These are phyloP conservation scores for Hypoxylon sp. DNA, from an alignment of 2,329 filamentous ascomycete genomes.

Conservation along the genomic window DNA sequence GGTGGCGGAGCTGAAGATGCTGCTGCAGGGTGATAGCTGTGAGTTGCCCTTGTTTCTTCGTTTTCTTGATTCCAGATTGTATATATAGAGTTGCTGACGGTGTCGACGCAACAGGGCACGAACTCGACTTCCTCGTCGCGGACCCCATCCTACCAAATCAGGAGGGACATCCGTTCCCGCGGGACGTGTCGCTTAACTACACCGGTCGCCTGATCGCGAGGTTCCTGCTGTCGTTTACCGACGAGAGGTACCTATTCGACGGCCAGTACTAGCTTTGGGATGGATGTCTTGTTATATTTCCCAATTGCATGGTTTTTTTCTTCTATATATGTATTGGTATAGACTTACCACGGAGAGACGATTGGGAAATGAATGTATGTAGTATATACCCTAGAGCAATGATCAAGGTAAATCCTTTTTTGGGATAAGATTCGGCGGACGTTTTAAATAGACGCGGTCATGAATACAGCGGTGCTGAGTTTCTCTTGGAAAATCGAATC, in stretches of 20 bases:
- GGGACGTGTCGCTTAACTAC: constrained; percentile 63
- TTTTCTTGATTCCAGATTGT: constrained; percentile 5
- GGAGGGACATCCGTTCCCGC: constrained; percentile 60
- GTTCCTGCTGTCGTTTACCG: constrained; percentile 66
- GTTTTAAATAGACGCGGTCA: neutral
- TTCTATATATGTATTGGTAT: constrained; percentile 16
- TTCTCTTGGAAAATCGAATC: too few relatives aligned
- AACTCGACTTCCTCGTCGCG: constrained; percentile 59
- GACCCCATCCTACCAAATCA: constrained; percentile 61
- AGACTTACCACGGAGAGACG: neutral
- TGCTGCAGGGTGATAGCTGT: constrained; percentile 61
- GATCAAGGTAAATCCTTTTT: constrained; percentile 12
- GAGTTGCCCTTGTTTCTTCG: constrained; percentile 51
- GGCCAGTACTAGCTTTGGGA: constrained; percentile 44
- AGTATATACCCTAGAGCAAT: constrained; percentile 28
- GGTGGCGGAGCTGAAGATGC: constrained; percentile 58
- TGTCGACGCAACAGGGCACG: constrained; percentile 47
- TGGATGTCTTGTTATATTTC: neutral
- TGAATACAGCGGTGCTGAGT: neutral
- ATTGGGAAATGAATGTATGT: constrained; percentile 6
- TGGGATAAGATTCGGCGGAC: neutral
- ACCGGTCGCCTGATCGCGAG: constrained; percentile 64
- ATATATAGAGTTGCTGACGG: constrained; percentile 26
- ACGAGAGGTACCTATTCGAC: constrained; percentile 63
- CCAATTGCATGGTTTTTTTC: constrained; percentile 5